Base-by-base conservation (phyloP, 2,329 filamentous ascomycete species). In the Rugonectria rugulosa region DNA sequence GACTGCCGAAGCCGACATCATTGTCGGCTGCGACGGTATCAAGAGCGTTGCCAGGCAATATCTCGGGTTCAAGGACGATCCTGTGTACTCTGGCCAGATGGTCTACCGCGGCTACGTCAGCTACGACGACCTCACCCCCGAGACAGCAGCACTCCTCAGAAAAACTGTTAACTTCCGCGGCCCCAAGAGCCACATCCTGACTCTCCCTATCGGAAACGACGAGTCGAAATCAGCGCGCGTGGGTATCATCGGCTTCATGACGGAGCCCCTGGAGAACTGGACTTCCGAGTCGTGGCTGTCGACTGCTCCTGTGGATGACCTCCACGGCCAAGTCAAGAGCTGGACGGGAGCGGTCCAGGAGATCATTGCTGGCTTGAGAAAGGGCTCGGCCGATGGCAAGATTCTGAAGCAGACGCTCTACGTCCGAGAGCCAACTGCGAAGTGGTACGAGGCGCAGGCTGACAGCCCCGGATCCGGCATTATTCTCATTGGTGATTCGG, bases 181-280 rank as follows among this genome's bases (percentile, higher is more conserved):
- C 14, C 59, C 43, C 19, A 36, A 62, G 36, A 53, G 67, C 12
- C 72, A 74, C 40, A 61, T 74, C n/a, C 57, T 74, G 23, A 69
- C 70, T 19, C 60, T 74, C n/a, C 72, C 72, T n/a, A 73, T 74
- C 41, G 72, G 72, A 2, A 74, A 74, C 40, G 52, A 67, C 15
- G 70, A 72, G 40, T 69, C 68, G 5, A 46, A 64, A 5, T 70
- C 65, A 5, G 64, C 70, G 38, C 64, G 70, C 14, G 70, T 71
- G 3, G 72, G 66, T 1, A 55, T 74, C 7, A 73, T 74, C 47
- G 72, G 67, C 5, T 74, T 74, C 37, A 73, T 74, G 71, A 70
- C 70, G 6, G 72, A 74, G 61, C 57, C 71, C 2, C 61, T 74
- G 6, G 70, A 73, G 24, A 40, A 60, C 4, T 74, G 71, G 71